phyloP scores from a whole-genome alignment of 2,329 filamentous ascomycete genomes.

The Diaporthe destruens region DNA sequence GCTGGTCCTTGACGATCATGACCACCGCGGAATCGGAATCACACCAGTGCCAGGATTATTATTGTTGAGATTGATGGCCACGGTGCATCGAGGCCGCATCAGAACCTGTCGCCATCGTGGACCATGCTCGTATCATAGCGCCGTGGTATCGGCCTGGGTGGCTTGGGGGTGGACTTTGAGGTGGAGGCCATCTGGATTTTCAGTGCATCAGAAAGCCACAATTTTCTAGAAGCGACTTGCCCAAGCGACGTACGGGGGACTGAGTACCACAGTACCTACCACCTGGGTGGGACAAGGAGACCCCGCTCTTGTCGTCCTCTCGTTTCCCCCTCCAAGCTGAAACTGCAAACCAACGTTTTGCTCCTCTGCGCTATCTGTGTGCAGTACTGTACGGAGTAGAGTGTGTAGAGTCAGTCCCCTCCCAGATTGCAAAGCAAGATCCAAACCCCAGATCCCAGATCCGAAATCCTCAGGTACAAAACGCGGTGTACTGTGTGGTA shows the following conservation, averaged over 20 bases:
- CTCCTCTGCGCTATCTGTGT: not conserved
- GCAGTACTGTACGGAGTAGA: slow-evolving; percentile 4
- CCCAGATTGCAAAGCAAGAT: slow-evolving; percentile 8
- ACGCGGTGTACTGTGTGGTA: no score
- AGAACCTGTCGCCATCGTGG: not conserved
- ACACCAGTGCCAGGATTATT: slow-evolving; percentile 21
- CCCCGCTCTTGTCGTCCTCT: slow-evolving; percentile 20
- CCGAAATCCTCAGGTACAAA: no score
- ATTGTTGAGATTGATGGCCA: not conserved
- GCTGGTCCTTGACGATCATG: not conserved
- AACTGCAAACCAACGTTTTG: slow-evolving; percentile 19
- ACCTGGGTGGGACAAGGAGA: not conserved
- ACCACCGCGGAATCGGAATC: not conserved
- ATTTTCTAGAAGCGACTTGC: slow-evolving; percentile 26
- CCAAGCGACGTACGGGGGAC: not conserved
- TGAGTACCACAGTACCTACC: not conserved
- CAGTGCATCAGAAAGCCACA: slow-evolving; percentile 14
- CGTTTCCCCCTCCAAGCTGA: slow-evolving; percentile 25
- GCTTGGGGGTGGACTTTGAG: not conserved
- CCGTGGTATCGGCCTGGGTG: slow-evolving; percentile 10
- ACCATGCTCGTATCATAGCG: not conserved
- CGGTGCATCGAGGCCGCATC: not conserved
- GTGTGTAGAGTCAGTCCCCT: not conserved
- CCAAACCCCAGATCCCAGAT: slow-evolving; percentile 9
- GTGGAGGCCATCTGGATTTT: slow-evolving; percentile 6